Evolutionary conservation across 192 early-diverging fungal genomes (phyloP).

Genomic region (Umbelopsis sp.): DNA sequence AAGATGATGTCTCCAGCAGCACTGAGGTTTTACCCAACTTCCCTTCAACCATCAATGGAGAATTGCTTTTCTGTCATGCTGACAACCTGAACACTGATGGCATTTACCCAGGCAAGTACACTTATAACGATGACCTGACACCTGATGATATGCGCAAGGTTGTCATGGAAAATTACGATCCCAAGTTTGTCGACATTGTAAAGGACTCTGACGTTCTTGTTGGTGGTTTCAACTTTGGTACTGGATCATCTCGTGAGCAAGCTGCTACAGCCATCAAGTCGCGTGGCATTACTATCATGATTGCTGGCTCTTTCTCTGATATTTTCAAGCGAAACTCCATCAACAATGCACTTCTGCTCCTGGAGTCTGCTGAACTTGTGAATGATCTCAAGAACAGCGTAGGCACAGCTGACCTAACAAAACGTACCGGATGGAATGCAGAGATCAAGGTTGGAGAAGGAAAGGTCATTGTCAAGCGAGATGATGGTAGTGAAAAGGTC

Average conservation of each 20-base stretch:
- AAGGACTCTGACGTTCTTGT: constrained; percentile 82
- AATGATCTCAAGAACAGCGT: constrained; percentile 60
- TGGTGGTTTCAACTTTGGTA: constrained; percentile 95
- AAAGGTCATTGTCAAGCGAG: constrained; percentile 44
- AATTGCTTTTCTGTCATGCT: constrained; percentile 84
- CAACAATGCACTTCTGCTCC: constrained; percentile 94
- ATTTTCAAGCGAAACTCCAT: constrained; percentile 99
- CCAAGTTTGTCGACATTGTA: constrained; percentile 73
- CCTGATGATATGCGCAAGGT: constrained; percentile 90
- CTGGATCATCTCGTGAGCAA: constrained; percentile 97
- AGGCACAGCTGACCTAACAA: constrained; percentile 58
- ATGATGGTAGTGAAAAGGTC: constrained; percentile 36
- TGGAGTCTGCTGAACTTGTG: constrained; percentile 87
- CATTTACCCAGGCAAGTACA: constrained; percentile 98
- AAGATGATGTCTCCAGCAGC: constrained; percentile 32
- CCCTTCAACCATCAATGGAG: constrained; percentile 71
- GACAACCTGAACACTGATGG: constrained; percentile 99
- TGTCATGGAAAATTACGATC: constrained; percentile 99
- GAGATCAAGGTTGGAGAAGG: constrained; percentile 77
- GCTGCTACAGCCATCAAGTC: constrained; percentile 94
- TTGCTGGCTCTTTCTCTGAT: constrained; percentile 95
- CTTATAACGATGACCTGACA: constrained; percentile 94
- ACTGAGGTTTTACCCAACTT: constrained; percentile 66
- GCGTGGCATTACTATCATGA: constrained; percentile 79
- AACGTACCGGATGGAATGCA: constrained; percentile 75